These are phyloP conservation scores for Fraxinus latifolia DNA, from an alignment of 305 asterid genomes.

Conservation along the genomic window DNA sequence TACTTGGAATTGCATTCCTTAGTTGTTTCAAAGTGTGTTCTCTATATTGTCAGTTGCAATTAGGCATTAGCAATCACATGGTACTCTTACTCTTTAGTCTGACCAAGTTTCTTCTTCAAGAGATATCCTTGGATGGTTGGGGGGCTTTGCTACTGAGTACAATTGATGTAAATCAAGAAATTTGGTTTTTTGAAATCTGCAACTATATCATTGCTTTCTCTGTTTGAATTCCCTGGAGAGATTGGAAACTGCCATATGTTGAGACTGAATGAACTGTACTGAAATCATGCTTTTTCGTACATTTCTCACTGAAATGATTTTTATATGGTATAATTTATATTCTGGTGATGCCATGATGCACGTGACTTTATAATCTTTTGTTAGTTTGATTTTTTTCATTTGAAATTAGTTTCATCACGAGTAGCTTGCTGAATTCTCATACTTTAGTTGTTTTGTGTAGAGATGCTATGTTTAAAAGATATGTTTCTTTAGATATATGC, in stretches of 20 bases:
- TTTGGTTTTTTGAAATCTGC: conserved; percentile 13
- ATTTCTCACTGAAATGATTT: not conserved
- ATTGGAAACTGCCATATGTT: not conserved
- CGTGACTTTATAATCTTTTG: not conserved
- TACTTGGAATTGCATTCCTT: not conserved
- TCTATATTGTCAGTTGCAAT: not conserved
- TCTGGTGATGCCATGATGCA: conserved; percentile 16
- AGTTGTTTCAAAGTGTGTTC: not conserved
- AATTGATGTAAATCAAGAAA: not conserved
- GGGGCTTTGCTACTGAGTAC: not conserved
- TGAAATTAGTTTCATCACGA: conserved; percentile 4
- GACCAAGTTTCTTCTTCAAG: not conserved
- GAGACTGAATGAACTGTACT: not conserved
- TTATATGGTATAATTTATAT: conserved; percentile 8
- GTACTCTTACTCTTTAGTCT: not conserved
- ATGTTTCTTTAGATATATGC: conserved; percentile 12
- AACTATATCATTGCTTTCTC: not conserved
- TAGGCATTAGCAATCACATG: not conserved
- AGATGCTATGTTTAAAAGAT: conserved; percentile 1
- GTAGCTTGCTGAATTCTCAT: conserved; percentile 12
- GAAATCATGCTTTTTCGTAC: conserved; percentile 6
- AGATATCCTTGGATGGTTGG: not conserved
- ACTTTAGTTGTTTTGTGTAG: not conserved
- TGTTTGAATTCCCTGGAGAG: conserved; percentile 6
- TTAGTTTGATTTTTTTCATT: not conserved